Conservation (phyloP, 306 rosid species). For the Vigna angularis region DNA sequence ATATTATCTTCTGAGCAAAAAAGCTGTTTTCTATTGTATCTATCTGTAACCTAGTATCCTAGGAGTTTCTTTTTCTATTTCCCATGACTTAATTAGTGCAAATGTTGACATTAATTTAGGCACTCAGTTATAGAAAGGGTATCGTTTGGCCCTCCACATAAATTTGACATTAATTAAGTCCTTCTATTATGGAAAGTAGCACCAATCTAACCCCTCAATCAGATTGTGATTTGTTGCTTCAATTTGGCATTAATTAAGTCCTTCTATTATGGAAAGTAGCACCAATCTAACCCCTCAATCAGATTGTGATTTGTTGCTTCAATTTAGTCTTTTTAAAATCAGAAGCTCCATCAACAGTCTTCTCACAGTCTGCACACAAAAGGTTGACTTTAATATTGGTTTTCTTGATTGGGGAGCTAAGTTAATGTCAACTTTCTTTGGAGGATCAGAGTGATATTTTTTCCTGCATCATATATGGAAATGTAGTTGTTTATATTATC, state of each 20-base stretch:
- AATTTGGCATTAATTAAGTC: constrained; percentile 3
- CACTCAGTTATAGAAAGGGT: too few species aligned
- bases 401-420: constrained; percentile 20
- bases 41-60: too few species aligned
- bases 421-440: constrained; percentile 16
- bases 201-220: background rate
- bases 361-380: background rate
- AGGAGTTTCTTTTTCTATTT: too few species aligned
- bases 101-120: constrained; percentile 9
- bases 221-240: constrained; percentile 4
- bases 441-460: constrained; percentile 13
- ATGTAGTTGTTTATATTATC: constrained; percentile 4
- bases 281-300: background rate
- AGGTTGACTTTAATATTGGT: constrained; percentile 9
- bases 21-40: too few species aligned
- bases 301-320: constrained; percentile 2
- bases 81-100: background rate
- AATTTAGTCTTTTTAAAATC: constrained; percentile 18
- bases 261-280: background rate
- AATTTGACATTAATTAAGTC: too few species aligned
- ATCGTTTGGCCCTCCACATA: too few species aligned
- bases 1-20: too few species aligned
- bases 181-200: background rate
- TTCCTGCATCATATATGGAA: constrained; percentile 1
- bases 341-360: constrained; percentile 13